phyloP scores from a whole-genome alignment of 768 basidiomycete species.

The Boletus reticulatus region DNA sequence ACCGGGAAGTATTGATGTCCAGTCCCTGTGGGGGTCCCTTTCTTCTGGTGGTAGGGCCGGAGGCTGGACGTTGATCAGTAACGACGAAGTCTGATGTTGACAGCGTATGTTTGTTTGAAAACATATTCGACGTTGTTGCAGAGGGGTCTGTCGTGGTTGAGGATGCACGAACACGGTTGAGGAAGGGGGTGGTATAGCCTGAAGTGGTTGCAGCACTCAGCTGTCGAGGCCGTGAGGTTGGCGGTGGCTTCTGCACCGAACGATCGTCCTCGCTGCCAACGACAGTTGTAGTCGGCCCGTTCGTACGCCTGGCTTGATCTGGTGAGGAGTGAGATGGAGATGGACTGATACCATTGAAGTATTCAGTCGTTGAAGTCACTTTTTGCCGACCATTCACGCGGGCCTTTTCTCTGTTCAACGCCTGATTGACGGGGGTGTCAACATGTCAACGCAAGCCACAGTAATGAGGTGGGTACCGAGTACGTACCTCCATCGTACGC shows the following conservation, averaged over 20 bases:
- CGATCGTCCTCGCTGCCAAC: slow-evolving; percentile 58
- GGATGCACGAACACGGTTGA: slow-evolving; percentile 28
- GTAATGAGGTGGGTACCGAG: slow-evolving; percentile 18
- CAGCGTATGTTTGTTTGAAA: slow-evolving; percentile 29
- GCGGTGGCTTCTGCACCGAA: slow-evolving; percentile 29
- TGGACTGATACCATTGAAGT: slow-evolving; percentile 17
- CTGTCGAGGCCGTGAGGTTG: slow-evolving; percentile 45
- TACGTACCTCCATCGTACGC: slow-evolving; percentile 86
- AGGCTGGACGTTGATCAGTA: slow-evolving; percentile 25
- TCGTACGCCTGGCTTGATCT: slow-evolving; percentile 24
- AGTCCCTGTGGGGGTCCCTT: slow-evolving; percentile 29
- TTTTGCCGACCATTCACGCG: slow-evolving; percentile 31
- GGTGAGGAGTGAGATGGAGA: slow-evolving; percentile 12
- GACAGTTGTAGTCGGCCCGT: slow-evolving; percentile 42
- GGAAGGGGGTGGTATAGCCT: slow-evolving; percentile 23
- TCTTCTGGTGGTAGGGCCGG: slow-evolving; percentile 19
- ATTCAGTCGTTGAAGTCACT: slow-evolving; percentile 20
- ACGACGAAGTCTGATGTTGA: slow-evolving; percentile 30
- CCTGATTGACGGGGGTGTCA: slow-evolving; percentile 35
- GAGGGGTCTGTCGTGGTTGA: slow-evolving; percentile 35
- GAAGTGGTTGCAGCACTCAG: slow-evolving; percentile 44
- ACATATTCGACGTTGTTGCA: slow-evolving; percentile 2
- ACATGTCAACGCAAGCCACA: slow-evolving; percentile 1
- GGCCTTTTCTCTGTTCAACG: slow-evolving; percentile 73
- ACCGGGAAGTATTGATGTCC: slow-evolving; percentile 24